Conservation (phyloP, 768 basidiomycete species). For the Boletus rubescentipes region DNA sequence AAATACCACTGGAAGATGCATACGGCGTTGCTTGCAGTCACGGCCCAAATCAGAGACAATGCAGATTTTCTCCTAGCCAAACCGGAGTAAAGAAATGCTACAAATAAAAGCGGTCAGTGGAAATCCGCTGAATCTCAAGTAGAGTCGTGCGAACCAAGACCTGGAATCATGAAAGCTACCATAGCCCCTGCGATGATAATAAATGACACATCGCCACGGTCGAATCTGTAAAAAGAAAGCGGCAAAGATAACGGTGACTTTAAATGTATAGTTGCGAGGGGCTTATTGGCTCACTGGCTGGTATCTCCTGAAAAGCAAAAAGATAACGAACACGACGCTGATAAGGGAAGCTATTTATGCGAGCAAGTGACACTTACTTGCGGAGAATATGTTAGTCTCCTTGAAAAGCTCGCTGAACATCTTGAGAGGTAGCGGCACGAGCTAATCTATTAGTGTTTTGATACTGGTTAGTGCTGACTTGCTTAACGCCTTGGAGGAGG, state of each 20-base stretch:
- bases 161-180: conserved; percentile 78
- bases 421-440: conserved; percentile 7
- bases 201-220: conserved; percentile 71
- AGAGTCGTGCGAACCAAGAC: conserved; percentile 48
- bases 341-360: conserved; percentile 4
- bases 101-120: not conserved
- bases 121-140: not conserved
- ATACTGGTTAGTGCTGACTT: not conserved
- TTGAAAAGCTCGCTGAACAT: not conserved
- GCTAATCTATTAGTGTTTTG: not conserved
- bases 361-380: conserved; percentile 13
- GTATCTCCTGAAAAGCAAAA: conserved; percentile 17
- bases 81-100: conserved; percentile 75
- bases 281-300: conserved; percentile 27
- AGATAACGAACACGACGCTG: conserved; percentile 7
- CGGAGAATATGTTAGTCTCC: not conserved
- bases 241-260: conserved; percentile 4
- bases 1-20: conserved; percentile 81
- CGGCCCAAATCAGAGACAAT: conserved; percentile 73
- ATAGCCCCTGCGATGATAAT: conserved; percentile 67
- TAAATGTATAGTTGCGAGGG: not conserved
- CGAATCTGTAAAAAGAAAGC: conserved; percentile 44
- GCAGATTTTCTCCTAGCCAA: conserved; percentile 69
- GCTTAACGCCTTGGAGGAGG: not conserved
- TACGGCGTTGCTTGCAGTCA: conserved; percentile 69